phyloP scores from a whole-genome alignment of 352 stramenopile species.

The Phytopythium sindhum region DNA sequence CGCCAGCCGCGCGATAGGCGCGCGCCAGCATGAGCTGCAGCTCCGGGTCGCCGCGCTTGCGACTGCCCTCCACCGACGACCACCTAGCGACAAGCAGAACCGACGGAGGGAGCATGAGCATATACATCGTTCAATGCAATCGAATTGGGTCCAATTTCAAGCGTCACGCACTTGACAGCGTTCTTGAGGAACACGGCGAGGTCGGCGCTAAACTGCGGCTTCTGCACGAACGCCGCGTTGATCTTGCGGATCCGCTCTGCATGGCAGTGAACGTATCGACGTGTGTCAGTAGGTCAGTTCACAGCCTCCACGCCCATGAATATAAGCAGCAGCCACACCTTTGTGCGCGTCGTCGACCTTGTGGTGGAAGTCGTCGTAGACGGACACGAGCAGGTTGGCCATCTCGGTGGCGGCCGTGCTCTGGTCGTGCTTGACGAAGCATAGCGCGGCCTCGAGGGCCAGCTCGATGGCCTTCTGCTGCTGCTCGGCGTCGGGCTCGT shows the following conservation, averaged over 20 bases:
- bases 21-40: slow-evolving; percentile 66
- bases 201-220: slow-evolving; percentile 70
- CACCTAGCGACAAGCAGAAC: slow-evolving; percentile 29
- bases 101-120: not conserved
- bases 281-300: not conserved
- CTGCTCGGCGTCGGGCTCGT: slow-evolving; percentile 41
- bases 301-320: not conserved
- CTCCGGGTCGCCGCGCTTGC: slow-evolving; percentile 74
- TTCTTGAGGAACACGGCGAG: slow-evolving; percentile 70
- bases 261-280: not conserved
- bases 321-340: slow-evolving; percentile 16
- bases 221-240: slow-evolving; percentile 48
- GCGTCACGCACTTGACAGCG: slow-evolving; percentile 60
- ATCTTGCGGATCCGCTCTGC: slow-evolving; percentile 57
- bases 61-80: slow-evolving; percentile 60
- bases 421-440: slow-evolving; percentile 69
- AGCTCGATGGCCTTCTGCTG: slow-evolving; percentile 65
- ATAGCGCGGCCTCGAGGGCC: slow-evolving; percentile 60
- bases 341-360: slow-evolving; percentile 71
- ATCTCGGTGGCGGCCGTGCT: slow-evolving; percentile 78
- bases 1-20: slow-evolving; percentile 45
- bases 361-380: slow-evolving; percentile 68
- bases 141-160: not conserved
- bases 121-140: not conserved
- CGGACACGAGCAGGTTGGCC: slow-evolving; percentile 70